Evolutionary conservation across 495 filamentous ascomycete species (phyloP).

Genomic region (Aspergillus leporis): DNA sequence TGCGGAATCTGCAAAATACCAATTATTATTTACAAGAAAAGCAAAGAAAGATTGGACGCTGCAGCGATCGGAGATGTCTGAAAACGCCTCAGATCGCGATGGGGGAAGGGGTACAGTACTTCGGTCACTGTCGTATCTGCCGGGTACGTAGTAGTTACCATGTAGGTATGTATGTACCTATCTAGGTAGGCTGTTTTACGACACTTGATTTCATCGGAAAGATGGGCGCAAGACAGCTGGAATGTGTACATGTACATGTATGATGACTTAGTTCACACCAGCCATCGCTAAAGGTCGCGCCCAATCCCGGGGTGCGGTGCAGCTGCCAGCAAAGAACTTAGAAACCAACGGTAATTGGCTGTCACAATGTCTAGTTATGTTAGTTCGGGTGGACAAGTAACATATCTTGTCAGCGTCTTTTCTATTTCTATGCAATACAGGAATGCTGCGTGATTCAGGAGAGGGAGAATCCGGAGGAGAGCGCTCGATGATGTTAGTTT

Average conservation of each 20-base stretch:
- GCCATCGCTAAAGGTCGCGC: neutral
- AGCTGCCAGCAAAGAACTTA: neutral
- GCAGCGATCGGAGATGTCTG: neutral
- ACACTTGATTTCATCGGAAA: too few species aligned
- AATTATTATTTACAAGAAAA: neutral
- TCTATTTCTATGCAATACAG: neutral
- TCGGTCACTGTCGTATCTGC: neutral
- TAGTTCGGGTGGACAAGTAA: neutral
- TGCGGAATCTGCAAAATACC: neutral
- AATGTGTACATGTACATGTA: neutral
- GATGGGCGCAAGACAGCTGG: neutral
- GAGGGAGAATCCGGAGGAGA: neutral
- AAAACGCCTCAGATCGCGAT: neutral
- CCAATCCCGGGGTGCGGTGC: slow-evolving; percentile 5
- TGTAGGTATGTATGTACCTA: too few species aligned
- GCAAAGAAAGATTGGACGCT: neutral
- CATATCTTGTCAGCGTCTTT: neutral
- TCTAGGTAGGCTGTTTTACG: too few species aligned
- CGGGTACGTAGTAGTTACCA: neutral
- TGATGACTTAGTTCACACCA: neutral
- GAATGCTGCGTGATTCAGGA: neutral
- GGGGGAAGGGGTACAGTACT: neutral
- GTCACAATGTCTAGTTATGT: neutral
- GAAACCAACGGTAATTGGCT: neutral
- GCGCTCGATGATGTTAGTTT: neutral